Evolutionary conservation across 176 grass and related monocot species (phyloP), one percentile per base, ranked within the genome.

Genomic region (Poa annua): DNA sequence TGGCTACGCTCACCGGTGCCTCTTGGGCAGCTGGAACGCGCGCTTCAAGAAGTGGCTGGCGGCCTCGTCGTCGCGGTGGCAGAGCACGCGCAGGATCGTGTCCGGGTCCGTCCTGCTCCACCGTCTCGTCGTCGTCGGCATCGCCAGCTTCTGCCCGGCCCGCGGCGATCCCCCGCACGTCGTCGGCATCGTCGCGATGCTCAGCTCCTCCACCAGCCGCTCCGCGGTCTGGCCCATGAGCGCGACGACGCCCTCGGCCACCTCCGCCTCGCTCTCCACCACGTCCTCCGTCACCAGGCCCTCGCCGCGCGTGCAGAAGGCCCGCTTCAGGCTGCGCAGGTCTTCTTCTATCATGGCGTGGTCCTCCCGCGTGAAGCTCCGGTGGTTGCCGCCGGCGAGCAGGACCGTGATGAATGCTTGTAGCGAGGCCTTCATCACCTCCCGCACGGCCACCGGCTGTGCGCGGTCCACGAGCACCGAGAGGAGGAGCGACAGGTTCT

Each of bases 381-480:
- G 60, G 11, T 66, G 72, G 25, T 41, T 64, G 36, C 93, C 83
- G 16, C 93, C 93, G 61, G 85, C 90, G 1, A 96, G 57, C 16
- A 96, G 64, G 16, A 92, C 93, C 32, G 86, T 55, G 35, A 88
- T 16, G 83, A 96, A 96, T 8, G 83, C 88, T 45, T 88, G 88
- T 68, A 92, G 85, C 50, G 85, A 90, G 7, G 79, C 88, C 80
- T 92, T 92, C 90, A 90, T 95, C 54, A 95, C 85, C 82, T 92
- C 93, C 52, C 83, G 62, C 44, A 92, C 74, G 4, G 87, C 85
- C 66, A 83, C 84, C 12, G 85, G 81, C 72, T 92, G 90, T 12
- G 85, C 93, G 11, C 82, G 79, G 69, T 95, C 93, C 5, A 83
- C 86, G 13, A 96, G 88, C 32, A 92, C 50, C 29, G 84, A 74